A percentile compares a stretch with the other conserved stretches of the same genome.
Evolutionary conservation across 495 filamentous ascomycete genomes (phyloP).

Genomic region (Clavariopsis aquatica): DNA sequence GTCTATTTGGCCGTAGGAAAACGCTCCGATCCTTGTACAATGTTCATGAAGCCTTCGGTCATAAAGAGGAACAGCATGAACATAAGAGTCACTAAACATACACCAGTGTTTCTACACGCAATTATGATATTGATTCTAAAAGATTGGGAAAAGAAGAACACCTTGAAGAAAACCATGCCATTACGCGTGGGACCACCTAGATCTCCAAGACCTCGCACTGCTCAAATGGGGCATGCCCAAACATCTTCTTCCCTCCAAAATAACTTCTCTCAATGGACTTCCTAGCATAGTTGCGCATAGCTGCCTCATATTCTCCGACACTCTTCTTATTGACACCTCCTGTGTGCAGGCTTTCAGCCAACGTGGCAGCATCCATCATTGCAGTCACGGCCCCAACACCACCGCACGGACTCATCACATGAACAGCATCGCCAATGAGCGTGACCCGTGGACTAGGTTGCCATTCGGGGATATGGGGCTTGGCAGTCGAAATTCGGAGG

Average conservation of each 20-base stretch:
- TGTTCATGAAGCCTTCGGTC: too few relatives aligned
- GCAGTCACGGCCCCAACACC: slow-evolving; percentile 41
- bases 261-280: slow-evolving; percentile 19
- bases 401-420: slow-evolving; percentile 39
- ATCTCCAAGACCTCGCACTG: slow-evolving; percentile 18
- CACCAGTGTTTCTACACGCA: too few relatives aligned
- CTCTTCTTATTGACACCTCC: slow-evolving; percentile 22
- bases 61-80: too few relatives aligned
- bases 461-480: slow-evolving; percentile 26
- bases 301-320: slow-evolving; percentile 31
- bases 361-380: slow-evolving; percentile 31
- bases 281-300: slow-evolving; percentile 32
- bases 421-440: slow-evolving; percentile 41
- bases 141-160: background rate
- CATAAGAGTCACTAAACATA: too few relatives aligned
- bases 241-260: slow-evolving; percentile 20
- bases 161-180: background rate
- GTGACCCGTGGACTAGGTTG: slow-evolving; percentile 27
- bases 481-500: slow-evolving; percentile 28
- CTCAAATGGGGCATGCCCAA: slow-evolving; percentile 16
- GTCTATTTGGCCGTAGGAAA: too few relatives aligned
- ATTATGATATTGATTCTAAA: background rate
- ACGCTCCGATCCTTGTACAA: too few relatives aligned
- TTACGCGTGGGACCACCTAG: background rate
- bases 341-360: slow-evolving; percentile 15